phyloP scores from a whole-genome alignment of 139 green algal genomes.

The Chlorella sp. region DNA sequence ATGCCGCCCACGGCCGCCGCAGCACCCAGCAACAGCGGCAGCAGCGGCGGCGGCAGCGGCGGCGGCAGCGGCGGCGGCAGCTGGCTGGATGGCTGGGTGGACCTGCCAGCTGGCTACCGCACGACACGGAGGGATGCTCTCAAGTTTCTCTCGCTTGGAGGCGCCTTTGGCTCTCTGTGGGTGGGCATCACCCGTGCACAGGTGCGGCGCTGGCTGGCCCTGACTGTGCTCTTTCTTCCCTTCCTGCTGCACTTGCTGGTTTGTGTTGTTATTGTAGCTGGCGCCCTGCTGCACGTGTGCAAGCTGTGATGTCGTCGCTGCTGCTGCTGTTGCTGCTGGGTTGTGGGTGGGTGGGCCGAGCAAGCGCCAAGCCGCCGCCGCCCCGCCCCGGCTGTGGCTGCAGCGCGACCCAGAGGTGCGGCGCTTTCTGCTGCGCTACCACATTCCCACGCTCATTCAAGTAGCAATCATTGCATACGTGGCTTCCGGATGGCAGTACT shows the following conservation, averaged over 20 bases:
- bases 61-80: background rate
- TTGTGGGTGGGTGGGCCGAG: background rate
- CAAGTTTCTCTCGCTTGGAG: constrained; percentile 54
- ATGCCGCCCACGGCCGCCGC: background rate
- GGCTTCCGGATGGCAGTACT: constrained; percentile 38
- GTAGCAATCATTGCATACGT: constrained; percentile 58
- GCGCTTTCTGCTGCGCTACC: constrained; percentile 42
- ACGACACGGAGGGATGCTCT: constrained; percentile 69
- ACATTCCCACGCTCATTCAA: constrained; percentile 54
- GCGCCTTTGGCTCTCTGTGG: constrained; percentile 42
- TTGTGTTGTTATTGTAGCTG: too few relatives aligned
- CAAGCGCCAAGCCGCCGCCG: background rate
- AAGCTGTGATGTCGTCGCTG: too few relatives aligned
- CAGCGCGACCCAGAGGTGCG: constrained; percentile 38
- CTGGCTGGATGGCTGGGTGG: constrained; percentile 52
- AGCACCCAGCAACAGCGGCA: too few relatives aligned
- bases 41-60: background rate
- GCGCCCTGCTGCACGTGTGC: too few relatives aligned
- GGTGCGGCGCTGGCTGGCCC: constrained; percentile 35
- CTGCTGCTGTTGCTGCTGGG: background rate
- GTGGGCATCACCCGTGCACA: constrained; percentile 52
- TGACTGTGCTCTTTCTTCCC: background rate
- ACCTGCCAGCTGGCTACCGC: constrained; percentile 59
- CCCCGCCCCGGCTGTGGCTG: background rate
- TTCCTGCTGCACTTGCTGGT: background rate